phyloP scores from a whole-genome alignment of 2,329 filamentous ascomycete genomes.

The Mycosphaerella sp. region DNA sequence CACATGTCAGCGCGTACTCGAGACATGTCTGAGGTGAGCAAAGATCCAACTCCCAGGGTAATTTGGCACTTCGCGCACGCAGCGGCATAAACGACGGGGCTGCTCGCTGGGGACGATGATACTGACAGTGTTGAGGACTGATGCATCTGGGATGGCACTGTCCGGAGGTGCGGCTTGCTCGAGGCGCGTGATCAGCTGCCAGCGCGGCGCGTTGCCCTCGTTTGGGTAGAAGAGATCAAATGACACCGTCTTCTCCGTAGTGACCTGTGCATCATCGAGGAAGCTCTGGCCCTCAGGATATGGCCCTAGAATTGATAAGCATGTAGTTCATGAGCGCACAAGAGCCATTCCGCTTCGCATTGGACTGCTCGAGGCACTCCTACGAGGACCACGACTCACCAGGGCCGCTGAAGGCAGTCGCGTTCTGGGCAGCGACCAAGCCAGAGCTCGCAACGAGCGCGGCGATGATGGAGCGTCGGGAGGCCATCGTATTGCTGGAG shows the following conservation, averaged over 20 bases:
- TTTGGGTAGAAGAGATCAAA: conserved; percentile 11
- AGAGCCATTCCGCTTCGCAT: background rate
- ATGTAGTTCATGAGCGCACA: background rate
- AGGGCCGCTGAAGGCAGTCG: conserved; percentile 8
- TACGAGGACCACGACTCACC: background rate
- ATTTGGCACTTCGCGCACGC: no score
- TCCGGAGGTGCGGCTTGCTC: conserved; percentile 6
- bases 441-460: conserved; percentile 1
- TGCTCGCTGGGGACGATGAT: background rate
- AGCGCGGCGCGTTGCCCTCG: conserved; percentile 8
- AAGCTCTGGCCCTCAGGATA: conserved; percentile 4
- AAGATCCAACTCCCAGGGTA: no score
- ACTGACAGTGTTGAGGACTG: conserved; percentile 6
- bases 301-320: background rate
- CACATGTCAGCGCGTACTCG: background rate
- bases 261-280: conserved; percentile 1
- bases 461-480: conserved; percentile 1
- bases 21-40: no score
- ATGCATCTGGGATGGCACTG: conserved; percentile 6
- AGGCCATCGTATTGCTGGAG: background rate
- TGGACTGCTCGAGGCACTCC: no score
- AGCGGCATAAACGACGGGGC: no score
- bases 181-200: conserved; percentile 7
- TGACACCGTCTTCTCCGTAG: conserved; percentile 5
- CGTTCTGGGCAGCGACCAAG: conserved; percentile 8